Evolutionary conservation across 345 rosid genomes (phyloP).

Genomic region (Citrus medica): DNA sequence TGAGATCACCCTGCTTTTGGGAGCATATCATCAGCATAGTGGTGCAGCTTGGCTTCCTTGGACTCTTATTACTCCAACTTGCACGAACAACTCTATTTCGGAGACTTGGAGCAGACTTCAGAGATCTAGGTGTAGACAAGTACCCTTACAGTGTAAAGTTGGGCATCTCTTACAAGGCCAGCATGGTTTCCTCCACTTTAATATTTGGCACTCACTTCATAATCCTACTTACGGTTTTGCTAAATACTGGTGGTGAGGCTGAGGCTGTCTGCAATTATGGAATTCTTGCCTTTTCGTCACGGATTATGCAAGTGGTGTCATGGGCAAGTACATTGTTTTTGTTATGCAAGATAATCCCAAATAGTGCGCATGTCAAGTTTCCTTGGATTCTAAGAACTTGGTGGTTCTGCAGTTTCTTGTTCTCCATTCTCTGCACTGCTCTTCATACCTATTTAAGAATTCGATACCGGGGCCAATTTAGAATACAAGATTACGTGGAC

Average conservation of each 20-base stretch:
- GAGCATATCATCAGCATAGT: conserved; percentile 51
- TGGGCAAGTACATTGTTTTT: conserved; percentile 42
- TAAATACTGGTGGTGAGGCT: conserved; percentile 21
- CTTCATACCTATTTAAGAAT: conserved; percentile 29
- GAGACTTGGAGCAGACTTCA: conserved; percentile 23
- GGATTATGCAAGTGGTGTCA: conserved; percentile 42
- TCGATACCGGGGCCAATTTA: conserved; percentile 24
- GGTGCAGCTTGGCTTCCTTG: conserved; percentile 50
- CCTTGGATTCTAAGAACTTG: conserved; percentile 75
- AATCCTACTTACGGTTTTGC: conserved; percentile 33
- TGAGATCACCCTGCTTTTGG: conserved; percentile 45
- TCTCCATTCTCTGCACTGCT: conserved; percentile 32
- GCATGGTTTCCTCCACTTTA: conserved; percentile 38
- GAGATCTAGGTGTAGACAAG: conserved; percentile 29
- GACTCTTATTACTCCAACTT: conserved; percentile 31
- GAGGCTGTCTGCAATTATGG: conserved; percentile 38
- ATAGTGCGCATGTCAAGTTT: conserved; percentile 29
- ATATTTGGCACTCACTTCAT: conserved; percentile 44
- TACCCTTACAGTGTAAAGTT: conserved; percentile 25
- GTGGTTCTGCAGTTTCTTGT: conserved; percentile 79
- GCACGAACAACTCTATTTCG: conserved; percentile 23
- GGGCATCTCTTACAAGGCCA: conserved; percentile 41
- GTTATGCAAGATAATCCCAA: conserved; percentile 31
- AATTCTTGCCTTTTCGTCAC: conserved; percentile 40
- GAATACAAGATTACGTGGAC: conserved; percentile 43